phyloP scores from a whole-genome alignment of 2,329 filamentous ascomycete genomes.

The Torrubiellomyces zombiae region DNA sequence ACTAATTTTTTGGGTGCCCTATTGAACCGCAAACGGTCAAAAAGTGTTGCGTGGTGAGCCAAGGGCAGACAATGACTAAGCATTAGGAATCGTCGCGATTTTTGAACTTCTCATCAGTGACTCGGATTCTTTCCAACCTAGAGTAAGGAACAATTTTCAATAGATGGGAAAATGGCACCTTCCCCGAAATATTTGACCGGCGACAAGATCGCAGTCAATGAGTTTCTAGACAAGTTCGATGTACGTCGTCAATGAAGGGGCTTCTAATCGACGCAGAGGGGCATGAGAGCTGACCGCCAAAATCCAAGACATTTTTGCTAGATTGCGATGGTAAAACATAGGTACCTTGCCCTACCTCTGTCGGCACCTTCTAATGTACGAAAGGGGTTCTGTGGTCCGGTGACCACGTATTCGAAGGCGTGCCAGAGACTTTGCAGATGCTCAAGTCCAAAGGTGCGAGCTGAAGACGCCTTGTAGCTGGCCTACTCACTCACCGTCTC shows the following conservation, averaged over 20 bases:
- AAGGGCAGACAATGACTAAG: too few species aligned
- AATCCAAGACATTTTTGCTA: constrained; percentile 66
- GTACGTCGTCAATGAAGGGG: too few species aligned
- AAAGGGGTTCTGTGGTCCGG: constrained; percentile 92
- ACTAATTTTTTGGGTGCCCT: too few species aligned
- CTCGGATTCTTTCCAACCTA: too few species aligned
- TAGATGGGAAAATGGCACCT: constrained; percentile 8
- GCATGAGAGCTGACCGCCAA: constrained; percentile 3
- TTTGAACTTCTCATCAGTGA: too few species aligned
- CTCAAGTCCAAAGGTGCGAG: constrained; percentile 58
- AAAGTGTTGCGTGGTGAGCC: too few species aligned
- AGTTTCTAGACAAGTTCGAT: constrained; percentile 83
- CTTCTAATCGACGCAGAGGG: too few species aligned
- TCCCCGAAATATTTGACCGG: constrained; percentile 57
- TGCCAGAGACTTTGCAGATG: constrained; percentile 71
- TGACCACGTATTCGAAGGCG: constrained; percentile 71
- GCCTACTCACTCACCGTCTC: constrained; percentile 1
- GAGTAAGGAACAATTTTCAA: background rate
- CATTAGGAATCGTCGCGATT: too few species aligned
- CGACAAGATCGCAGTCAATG: constrained; percentile 56
- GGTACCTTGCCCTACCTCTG: background rate
- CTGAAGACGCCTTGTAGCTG: too few species aligned
- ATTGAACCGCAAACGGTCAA: too few species aligned
- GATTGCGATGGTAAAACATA: constrained; percentile 95
- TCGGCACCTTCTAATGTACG: constrained; percentile 5